phyloP scores from a whole-genome alignment of 148 eudicot species.

The Bassia scoparia region DNA sequence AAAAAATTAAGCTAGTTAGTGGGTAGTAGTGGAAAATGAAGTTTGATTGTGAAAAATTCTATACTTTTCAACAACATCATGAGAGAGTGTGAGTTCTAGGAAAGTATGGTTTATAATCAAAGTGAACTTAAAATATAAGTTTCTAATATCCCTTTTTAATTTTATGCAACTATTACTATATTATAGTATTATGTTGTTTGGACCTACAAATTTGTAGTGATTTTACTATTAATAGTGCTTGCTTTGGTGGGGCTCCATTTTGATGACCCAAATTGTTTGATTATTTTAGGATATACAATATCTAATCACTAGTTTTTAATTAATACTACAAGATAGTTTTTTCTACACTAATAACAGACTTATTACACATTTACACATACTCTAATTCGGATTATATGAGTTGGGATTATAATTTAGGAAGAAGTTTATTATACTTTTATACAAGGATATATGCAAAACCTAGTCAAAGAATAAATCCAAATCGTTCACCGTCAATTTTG shows the following conservation, averaged over 20 bases:
- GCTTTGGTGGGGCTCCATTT: slow-evolving; percentile 9
- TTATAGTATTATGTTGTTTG: background rate
- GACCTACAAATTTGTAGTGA: background rate
- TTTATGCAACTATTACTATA: background rate
- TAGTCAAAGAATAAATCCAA: no score
- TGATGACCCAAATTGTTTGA: background rate
- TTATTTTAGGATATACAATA: no score
- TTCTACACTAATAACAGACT: no score
- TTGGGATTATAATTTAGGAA: no score
- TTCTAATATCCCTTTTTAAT: background rate
- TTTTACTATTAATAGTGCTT: slow-evolving; percentile 14
- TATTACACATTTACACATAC: no score
- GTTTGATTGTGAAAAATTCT: background rate
- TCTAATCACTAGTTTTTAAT: no score
- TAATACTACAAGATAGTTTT: no score
- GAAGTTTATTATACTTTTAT: no score
- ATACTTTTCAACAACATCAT: slow-evolving; percentile 16
- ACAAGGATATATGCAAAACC: no score
- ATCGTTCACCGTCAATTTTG: no score
- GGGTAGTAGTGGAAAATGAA: slow-evolving; percentile 9
- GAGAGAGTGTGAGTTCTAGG: slow-evolving; percentile 3
- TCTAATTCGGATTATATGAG: no score
- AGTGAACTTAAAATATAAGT: background rate
- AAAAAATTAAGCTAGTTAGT: background rate
- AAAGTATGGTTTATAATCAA: background rate